These are phyloP conservation scores for Fusarium sp. DNA, from an alignment of 2,329 filamentous ascomycete species.

Conservation along the genomic window DNA sequence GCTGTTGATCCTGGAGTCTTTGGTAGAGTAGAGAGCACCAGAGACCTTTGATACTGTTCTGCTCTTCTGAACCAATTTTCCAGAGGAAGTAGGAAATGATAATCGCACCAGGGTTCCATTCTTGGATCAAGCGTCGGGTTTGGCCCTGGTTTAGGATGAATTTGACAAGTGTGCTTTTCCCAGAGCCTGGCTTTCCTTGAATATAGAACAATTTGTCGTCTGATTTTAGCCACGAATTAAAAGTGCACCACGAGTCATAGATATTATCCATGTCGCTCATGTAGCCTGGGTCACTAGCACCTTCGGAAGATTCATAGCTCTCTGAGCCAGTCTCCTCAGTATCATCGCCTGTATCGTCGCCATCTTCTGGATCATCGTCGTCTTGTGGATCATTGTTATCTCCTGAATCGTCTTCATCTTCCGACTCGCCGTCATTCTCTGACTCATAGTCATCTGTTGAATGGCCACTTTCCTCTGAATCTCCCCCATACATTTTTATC, in stretches of 20 bases:
- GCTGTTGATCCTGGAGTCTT: rapidly evolving
- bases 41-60: not conserved
- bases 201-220: not conserved
- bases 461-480: rapidly evolving
- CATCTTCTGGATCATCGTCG: not conserved
- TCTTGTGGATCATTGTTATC: not conserved
- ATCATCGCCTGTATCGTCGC: not conserved
- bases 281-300: rapidly evolving
- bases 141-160: not conserved
- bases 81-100: conserved; percentile 10
- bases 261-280: rapidly evolving
- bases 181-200: rapidly evolving
- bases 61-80: not conserved
- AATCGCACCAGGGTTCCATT: not conserved
- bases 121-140: rapidly evolving
- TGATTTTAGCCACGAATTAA: not conserved
- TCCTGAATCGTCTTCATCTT: rapidly evolving
- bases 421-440: rapidly evolving
- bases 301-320: rapidly evolving
- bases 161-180: not conserved
- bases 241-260: rapidly evolving
- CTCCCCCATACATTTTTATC: rapidly evolving
- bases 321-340: rapidly evolving
- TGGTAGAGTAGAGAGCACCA: not conserved
- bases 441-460: too few relatives aligned